Evolutionary conservation across 148 eudicot genomes (phyloP).

Genomic region (Selenicereus undatus): DNA sequence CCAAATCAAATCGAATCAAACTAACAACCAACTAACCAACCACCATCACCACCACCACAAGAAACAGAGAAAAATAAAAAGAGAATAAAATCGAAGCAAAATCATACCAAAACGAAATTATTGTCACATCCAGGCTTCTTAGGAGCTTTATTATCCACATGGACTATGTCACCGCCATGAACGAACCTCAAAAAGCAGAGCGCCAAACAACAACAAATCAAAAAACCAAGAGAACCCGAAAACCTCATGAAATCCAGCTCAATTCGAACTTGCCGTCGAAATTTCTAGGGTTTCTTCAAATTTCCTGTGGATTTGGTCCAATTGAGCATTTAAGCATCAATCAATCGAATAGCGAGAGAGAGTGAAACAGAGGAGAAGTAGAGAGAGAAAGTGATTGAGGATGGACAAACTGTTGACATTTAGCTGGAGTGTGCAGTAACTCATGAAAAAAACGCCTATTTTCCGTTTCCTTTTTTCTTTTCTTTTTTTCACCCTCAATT

Average conservation of each 20-base stretch:
- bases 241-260: slow-evolving; percentile 18
- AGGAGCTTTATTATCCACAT: slow-evolving; percentile 77
- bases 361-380: slow-evolving; percentile 17
- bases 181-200: slow-evolving; percentile 24
- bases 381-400: slow-evolving; percentile 11
- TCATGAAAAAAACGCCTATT: slow-evolving; percentile 14
- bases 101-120: slow-evolving; percentile 75
- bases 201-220: slow-evolving; percentile 12
- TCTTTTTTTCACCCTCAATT: neutral
- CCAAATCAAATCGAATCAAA: neutral
- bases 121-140: slow-evolving; percentile 82
- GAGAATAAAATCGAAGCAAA: neutral
- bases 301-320: neutral
- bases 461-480: neutral
- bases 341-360: slow-evolving; percentile 10
- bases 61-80: neutral
- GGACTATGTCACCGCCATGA: slow-evolving; percentile 84
- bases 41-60: neutral
- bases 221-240: slow-evolving; percentile 6
- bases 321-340: neutral
- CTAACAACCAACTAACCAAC: neutral
- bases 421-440: neutral
- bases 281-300: slow-evolving; percentile 1
- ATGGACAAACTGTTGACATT: neutral
- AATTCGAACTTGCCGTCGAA: neutral